These are phyloP conservation scores for Schizothecium vesticola DNA, from an alignment of 495 filamentous ascomycete species.

Conservation along the genomic window DNA sequence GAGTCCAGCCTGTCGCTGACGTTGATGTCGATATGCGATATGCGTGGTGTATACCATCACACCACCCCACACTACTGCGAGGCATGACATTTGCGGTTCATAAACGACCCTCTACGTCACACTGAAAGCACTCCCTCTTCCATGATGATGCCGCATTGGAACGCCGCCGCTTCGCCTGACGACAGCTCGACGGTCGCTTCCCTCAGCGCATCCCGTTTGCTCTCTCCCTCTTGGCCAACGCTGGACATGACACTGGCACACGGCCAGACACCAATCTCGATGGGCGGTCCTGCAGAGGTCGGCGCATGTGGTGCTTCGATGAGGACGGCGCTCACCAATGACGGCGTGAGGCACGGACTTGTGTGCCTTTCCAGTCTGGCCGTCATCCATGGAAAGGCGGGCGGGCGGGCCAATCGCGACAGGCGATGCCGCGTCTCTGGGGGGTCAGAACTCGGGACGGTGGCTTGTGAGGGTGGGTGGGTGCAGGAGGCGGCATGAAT, in stretches of 20 bases:
- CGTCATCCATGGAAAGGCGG: slow-evolving; percentile 13
- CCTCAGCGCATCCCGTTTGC: neutral
- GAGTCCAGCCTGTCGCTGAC: neutral
- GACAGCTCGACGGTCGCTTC: neutral
- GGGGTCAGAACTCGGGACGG: slow-evolving; percentile 13
- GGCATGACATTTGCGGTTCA: neutral
- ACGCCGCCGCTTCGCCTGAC: neutral
- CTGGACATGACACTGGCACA: neutral
- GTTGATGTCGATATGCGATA: neutral
- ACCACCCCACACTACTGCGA: no score
- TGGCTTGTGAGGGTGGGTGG: neutral
- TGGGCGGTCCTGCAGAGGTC: slow-evolving; percentile 12
- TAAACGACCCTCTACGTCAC: slow-evolving; percentile 1
- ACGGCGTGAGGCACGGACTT: slow-evolving; percentile 13
- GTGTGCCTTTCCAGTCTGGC: slow-evolving; percentile 9
- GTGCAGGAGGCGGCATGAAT: slow-evolving; percentile 12
- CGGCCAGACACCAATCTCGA: slow-evolving; percentile 5
- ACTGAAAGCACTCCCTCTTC: neutral
- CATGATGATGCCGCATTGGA: neutral
- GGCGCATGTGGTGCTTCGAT: slow-evolving; percentile 16
- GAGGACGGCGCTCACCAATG: slow-evolving; percentile 13
- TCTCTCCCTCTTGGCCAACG: neutral
- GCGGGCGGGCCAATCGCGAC: slow-evolving; percentile 1
- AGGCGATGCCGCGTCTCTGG: neutral
- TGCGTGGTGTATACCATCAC: neutral